Conservation (phyloP, 176 grass and related monocot species). For the Lolium rigidum region DNA sequence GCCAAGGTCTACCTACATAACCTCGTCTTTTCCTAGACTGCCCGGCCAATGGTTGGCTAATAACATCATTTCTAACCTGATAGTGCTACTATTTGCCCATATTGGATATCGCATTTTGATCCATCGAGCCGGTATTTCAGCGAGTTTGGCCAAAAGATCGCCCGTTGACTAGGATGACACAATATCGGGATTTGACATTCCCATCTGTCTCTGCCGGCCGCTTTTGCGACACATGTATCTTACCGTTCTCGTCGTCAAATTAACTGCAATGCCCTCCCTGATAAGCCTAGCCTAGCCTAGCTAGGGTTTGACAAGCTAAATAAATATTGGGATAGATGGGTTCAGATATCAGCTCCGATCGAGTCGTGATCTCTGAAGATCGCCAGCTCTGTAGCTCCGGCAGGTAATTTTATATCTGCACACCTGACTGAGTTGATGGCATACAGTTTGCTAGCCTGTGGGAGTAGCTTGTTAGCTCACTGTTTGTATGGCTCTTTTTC, state of each 20-base stretch:
- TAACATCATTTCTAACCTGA: neutral
- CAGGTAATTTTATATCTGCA: neutral
- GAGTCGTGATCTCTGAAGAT: constrained; percentile 3
- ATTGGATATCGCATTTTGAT: neutral
- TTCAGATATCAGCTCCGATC: neutral
- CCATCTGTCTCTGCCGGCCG: constrained; percentile 32
- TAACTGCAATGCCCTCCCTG: neutral
- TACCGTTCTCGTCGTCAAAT: neutral
- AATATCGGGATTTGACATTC: neutral
- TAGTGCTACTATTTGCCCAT: neutral
- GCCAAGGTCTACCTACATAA: neutral
- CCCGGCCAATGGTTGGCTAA: neutral
- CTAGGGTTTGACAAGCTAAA: constrained; percentile 24
- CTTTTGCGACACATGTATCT: constrained; percentile 46
- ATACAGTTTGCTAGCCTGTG: neutral
- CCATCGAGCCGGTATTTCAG: too few relatives aligned
- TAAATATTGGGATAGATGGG: neutral
- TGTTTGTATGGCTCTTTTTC: constrained; percentile 4
- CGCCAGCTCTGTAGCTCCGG: constrained; percentile 8
- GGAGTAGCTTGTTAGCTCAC: neutral
- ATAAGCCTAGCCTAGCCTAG: constrained; percentile 5
- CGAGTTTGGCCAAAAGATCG: too few relatives aligned
- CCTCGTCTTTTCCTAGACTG: neutral
- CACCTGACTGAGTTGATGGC: constrained; percentile 13
- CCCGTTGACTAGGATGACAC: too few relatives aligned